Percentiles rank a stretch among this genome's conserved stretches.
Evolutionary conservation across 305 asterid species (phyloP).

Genomic region (Withania somnifera): DNA sequence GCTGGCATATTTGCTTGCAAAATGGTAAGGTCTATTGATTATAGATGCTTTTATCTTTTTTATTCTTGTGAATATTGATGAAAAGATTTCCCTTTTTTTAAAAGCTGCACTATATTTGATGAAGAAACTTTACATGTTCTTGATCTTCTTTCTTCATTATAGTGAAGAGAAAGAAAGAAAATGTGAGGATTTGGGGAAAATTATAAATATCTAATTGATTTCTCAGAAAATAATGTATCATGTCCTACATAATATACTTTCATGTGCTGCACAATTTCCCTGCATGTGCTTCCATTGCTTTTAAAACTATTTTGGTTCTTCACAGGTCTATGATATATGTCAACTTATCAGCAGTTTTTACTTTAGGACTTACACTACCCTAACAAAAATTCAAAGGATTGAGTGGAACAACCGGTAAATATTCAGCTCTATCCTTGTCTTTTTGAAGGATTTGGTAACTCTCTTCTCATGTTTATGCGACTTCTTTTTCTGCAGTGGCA

Average conservation of each 20-base stretch:
- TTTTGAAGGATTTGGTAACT: not conserved
- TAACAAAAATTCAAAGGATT: slow-evolving; percentile 66
- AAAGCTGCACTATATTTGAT: not conserved
- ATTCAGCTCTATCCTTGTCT: slow-evolving; percentile 6
- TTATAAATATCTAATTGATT: not conserved
- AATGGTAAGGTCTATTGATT: slow-evolving; percentile 43
- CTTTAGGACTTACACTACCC: slow-evolving; percentile 59
- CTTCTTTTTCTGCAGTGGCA: slow-evolving; percentile 51
- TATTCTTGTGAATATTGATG: slow-evolving; percentile 4
- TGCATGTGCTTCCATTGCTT: slow-evolving; percentile 4
- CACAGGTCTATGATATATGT: slow-evolving; percentile 69
- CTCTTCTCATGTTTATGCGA: not conserved
- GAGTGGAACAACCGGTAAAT: slow-evolving; percentile 93
- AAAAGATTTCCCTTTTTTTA: not conserved
- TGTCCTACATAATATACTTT: not conserved
- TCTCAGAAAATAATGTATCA: not conserved
- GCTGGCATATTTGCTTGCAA: slow-evolving; percentile 71
- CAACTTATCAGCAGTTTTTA: slow-evolving; percentile 70
- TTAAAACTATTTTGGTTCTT: slow-evolving; percentile 10
- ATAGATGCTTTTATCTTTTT: not conserved
- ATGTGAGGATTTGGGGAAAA: not conserved
- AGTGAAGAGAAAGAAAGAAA: not conserved
- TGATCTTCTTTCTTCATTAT: not conserved
- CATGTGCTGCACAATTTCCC: not conserved
- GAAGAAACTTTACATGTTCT: not conserved